Base-by-base conservation (phyloP, 345 rosid species). In the Abelmoschus esculentus region DNA sequence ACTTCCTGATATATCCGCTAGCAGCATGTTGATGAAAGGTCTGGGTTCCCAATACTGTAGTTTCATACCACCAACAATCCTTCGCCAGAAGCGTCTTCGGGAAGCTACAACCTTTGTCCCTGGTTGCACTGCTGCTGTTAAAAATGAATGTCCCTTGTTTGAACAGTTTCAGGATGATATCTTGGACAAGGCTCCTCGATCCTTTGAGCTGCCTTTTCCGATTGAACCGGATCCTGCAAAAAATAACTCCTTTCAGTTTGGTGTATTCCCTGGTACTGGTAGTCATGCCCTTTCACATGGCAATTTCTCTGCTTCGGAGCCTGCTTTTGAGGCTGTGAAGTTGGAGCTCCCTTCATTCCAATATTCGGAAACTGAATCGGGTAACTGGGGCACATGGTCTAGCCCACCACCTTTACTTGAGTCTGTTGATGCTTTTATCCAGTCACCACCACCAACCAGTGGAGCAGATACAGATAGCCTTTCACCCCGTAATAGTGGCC, bases 331-430 rank as follows among this genome's bases (percentile, higher is more conserved):
- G 90, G 85, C 92, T 76, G 77, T 89, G 98, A 95, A 95, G 99
- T 83, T 83, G 91, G 99, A 95, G 98, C 98, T 95, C 99, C 99
- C 98, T 95, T 95, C 99, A 92, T 91, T 95, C 99, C 98, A 95
- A 95, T 86, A 86, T 90, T 70, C 90, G 74, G 97, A 91, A 80
- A 76, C 83, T 71, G 86, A 86, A 72, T 83, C 90, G 68, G 84
- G 89, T 75, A 85, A 86, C 85, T 87, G 97, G 96, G 89, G 82
- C 67, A 67, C 82, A 65, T 83, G 87, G 34, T 80, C 85, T 75
- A 78, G 88, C 70, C 82, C 89, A 18, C 91, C 87, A 74, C 84
- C 85, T 75, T 81, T 88, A 34, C 89, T 90, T 60, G 91, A 90
- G 62, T 76, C 96, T 29, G 87, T 86, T n/a, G 96, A 92, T 75